phyloP scores from a whole-genome alignment of 176 grass and related monocot genomes.

The Areca catechu region DNA sequence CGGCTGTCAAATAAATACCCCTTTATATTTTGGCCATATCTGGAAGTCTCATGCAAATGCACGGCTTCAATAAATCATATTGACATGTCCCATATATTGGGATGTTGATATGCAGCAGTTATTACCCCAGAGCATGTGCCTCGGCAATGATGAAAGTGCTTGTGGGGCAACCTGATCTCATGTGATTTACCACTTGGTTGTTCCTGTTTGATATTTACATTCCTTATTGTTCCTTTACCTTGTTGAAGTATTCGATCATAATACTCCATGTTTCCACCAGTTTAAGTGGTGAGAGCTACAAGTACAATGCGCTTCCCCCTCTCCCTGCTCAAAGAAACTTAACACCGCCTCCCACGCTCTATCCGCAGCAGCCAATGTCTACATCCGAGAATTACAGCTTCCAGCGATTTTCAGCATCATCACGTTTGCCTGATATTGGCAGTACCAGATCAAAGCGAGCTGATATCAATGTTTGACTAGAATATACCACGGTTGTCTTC shows the following conservation, averaged over 20 bases:
- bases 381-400: conserved; percentile 58
- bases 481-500: too few relatives aligned
- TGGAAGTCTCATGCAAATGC: too few relatives aligned
- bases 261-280: conserved; percentile 22
- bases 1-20: too few relatives aligned
- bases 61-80: too few relatives aligned
- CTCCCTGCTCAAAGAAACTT: conserved; percentile 75
- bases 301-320: conserved; percentile 49
- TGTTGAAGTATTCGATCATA: not conserved
- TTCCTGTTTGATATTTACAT: too few relatives aligned
- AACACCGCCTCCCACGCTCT: conserved; percentile 59
- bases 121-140: too few relatives aligned
- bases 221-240: conserved; percentile 1
- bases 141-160: too few relatives aligned
- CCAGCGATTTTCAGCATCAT: conserved; percentile 65
- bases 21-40: too few relatives aligned
- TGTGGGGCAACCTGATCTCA: too few relatives aligned
- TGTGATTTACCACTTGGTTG: too few relatives aligned
- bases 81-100: too few relatives aligned
- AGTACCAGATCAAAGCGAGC: conserved; percentile 43
- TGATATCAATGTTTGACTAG: conserved; percentile 63
- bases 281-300: conserved; percentile 53
- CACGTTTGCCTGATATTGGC: conserved; percentile 35
- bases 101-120: too few relatives aligned
- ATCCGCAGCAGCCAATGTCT: conserved; percentile 76